phyloP scores from a whole-genome alignment of 2,329 filamentous ascomycete species.

The Curvularia lunata region DNA sequence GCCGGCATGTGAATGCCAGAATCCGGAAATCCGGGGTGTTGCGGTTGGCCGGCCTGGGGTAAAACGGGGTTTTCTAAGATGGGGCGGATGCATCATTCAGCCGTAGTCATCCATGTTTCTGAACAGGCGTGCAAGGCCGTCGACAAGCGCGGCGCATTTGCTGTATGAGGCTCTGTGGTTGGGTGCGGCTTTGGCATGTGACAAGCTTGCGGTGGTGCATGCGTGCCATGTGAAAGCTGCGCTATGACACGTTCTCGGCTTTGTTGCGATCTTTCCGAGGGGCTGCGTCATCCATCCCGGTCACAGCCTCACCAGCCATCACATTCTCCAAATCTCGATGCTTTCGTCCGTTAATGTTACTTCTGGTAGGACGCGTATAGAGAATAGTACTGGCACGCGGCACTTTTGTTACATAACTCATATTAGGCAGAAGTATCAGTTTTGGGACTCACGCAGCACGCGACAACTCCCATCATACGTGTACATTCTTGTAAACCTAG shows the following conservation, averaged over 20 bases:
- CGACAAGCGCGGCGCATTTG: conserved; percentile 27
- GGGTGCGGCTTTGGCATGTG: conserved; percentile 30
- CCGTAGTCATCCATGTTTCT: conserved; percentile 24
- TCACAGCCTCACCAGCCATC: conserved; percentile 6
- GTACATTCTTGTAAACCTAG: not conserved
- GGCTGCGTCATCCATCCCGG: conserved; percentile 1
- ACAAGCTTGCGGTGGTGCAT: conserved; percentile 22
- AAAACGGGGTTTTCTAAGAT: conserved; percentile 1
- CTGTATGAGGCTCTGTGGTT: conserved; percentile 25
- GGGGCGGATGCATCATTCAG: conserved; percentile 11
- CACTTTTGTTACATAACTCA: not conserved
- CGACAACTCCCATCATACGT: not conserved
- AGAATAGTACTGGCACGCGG: not conserved
- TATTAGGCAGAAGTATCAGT: not conserved
- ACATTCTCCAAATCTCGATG: not conserved
- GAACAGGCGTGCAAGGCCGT: conserved; percentile 18
- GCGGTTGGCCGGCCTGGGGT: conserved; percentile 8
- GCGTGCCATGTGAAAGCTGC: conserved; percentile 31
- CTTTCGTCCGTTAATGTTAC: conserved; percentile 5
- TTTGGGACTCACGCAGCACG: not conserved
- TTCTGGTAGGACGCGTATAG: not conserved
- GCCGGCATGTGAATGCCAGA: conserved; percentile 11
- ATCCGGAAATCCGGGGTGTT: conserved; percentile 6
- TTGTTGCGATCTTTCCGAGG: conserved; percentile 14
- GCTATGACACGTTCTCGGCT: conserved; percentile 24